A percentile compares a stretch with the other conserved stretches of the same genome.
phyloP scores from a whole-genome alignment of 495 filamentous ascomycete species.

The Pseudevernia furfuracea region DNA sequence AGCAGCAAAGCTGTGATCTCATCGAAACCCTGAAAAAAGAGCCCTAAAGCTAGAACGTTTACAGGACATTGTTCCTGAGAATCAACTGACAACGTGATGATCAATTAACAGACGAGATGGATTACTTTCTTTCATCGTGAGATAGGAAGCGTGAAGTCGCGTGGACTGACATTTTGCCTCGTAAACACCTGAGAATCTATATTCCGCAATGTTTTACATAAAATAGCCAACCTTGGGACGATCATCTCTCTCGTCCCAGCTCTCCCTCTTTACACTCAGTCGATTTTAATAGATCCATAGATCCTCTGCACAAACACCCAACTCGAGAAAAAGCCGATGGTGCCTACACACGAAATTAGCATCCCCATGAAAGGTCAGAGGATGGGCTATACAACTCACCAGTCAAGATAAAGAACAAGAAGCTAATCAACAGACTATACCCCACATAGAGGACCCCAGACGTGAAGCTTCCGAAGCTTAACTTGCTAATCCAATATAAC shows the following conservation, averaged over 20 bases:
- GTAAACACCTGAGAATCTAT: not conserved
- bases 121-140: too few relatives aligned
- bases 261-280: slow-evolving; percentile 41
- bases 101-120: not conserved
- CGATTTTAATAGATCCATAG: slow-evolving; percentile 92
- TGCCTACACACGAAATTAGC: slow-evolving; percentile 47
- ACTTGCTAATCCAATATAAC: slow-evolving; percentile 77
- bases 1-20: not conserved
- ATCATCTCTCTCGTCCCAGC: not conserved
- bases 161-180: not conserved
- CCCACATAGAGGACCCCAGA: slow-evolving; percentile 88
- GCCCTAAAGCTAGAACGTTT: not conserved
- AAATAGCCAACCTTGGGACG: not conserved
- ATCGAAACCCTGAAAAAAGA: not conserved
- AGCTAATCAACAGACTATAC: slow-evolving; percentile 81
- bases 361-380: too few relatives aligned
- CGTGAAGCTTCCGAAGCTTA: slow-evolving; percentile 76
- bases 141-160: not conserved
- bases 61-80: not conserved
- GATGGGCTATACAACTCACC: too few relatives aligned
- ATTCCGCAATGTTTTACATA: slow-evolving; percentile 7
- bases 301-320: slow-evolving; percentile 92
- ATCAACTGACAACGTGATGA: not conserved
- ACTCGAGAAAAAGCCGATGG: slow-evolving; percentile 90
- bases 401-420: slow-evolving; percentile 86